Conservation (phyloP, 192 early-diverging fungal genomes). For the Allomyces macrogynus region DNA sequence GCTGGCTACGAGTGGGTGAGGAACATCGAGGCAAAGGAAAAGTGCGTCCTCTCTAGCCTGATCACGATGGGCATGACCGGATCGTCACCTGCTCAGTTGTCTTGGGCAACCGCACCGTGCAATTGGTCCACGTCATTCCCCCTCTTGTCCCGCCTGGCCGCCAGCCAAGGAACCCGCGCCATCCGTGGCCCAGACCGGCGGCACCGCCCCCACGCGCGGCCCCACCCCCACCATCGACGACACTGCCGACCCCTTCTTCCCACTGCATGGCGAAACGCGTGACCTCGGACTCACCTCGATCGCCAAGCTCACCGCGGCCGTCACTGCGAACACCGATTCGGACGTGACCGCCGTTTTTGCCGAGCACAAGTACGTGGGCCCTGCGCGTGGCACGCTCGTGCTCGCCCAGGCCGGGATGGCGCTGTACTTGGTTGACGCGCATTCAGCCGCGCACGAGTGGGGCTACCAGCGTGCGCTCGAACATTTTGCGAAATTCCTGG, state of each 20-base stretch:
- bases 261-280: neutral
- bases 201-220: too few relatives aligned
- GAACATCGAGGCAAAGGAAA: too few relatives aligned
- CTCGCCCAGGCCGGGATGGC: neutral
- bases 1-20: too few relatives aligned
- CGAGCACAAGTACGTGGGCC: neutral
- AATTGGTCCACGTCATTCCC: too few relatives aligned
- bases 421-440: neutral
- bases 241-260: neutral
- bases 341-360: neutral
- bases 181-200: too few relatives aligned
- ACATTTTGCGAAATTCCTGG: neutral
- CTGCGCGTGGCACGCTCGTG: neutral
- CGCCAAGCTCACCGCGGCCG: neutral
- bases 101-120: too few relatives aligned
- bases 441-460: neutral
- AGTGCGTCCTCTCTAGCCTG: too few relatives aligned
- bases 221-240: neutral
- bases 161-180: too few relatives aligned
- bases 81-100: too few relatives aligned
- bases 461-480: neutral
- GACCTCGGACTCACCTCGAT: neutral
- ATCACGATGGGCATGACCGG: too few relatives aligned
- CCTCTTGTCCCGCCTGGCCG: too few relatives aligned
- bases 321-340: neutral